Evolutionary conservation across 2,329 filamentous ascomycete genomes (phyloP), one percentile per base, ranked within the genome.

Genomic region (Fusarium oligoseptatum): DNA sequence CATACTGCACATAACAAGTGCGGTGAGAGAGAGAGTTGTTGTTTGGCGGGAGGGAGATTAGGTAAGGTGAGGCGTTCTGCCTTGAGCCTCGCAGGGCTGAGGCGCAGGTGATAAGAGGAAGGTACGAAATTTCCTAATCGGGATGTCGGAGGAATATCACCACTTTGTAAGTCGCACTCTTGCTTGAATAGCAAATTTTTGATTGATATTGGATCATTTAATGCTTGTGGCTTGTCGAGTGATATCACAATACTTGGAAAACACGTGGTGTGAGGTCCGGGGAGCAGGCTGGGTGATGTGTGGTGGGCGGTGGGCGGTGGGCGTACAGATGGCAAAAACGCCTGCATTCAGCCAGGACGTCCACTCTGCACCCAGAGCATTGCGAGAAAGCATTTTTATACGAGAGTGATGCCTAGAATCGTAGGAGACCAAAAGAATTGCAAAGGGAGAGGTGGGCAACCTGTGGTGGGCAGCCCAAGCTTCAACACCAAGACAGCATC

Each of bases 1-100:
- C 82, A 83, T 84, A 76, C 76, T 81, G 79, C 14, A 37, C 20
- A 55, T 32, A 32, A 32, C 29, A 15, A n/a, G 20, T 58, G 32
- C 55, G 55, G 55, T 39, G 32, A 27, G 32, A 5, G 45, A 29
- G 24, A n/a, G n/a, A 14, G 27, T 32, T 32, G 43, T 55, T 34
- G 43, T 34, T 55, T 32, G 48, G 17, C 12, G 32, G 32, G 32
- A 14, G 50, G 22, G 17, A 14, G 50, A 55, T 55, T 55, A 55
- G 50, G 50, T 55, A 55, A 57, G 55, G 58, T 67, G 32, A 73
- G 70, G 60, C 50, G 61, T 48, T 48, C 34, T 34, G 56, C 55
- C 61, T 62, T 52, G 67, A 73, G 70, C 48, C 70, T 57, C 55
- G 45, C 65, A 50, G 36, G 12, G 45, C 29, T 62, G 60, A 50